Evolutionary conservation across 2,329 filamentous ascomycete species (phyloP).

Genomic region (Fusarium sp.): DNA sequence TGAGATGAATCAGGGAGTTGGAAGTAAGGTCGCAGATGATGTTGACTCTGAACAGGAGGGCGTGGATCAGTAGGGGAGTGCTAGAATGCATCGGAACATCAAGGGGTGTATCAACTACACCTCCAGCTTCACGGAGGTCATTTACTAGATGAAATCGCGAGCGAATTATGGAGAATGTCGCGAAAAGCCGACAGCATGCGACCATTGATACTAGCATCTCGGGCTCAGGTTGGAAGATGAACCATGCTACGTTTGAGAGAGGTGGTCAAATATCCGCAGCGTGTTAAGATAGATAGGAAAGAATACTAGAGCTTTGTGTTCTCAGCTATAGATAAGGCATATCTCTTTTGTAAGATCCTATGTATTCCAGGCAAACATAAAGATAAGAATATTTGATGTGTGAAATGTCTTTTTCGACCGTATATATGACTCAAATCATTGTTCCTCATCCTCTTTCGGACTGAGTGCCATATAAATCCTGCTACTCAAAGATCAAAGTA

Average conservation of each 20-base stretch:
- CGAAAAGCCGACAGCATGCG: no score
- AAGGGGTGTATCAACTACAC: background rate
- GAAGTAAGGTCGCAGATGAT: background rate
- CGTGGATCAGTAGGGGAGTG: background rate
- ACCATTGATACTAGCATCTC: background rate
- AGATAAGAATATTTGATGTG: background rate
- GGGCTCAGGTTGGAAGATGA: background rate
- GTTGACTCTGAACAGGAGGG: background rate
- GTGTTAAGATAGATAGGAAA: background rate
- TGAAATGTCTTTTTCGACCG: rapidly evolving
- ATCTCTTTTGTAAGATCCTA: background rate
- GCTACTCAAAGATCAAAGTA: background rate
- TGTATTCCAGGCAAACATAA: rapidly evolving
- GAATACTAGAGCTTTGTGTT: background rate
- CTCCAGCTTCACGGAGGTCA: background rate
- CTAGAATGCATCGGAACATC: rapidly evolving
- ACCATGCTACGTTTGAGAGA: background rate
- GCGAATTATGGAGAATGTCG: background rate
- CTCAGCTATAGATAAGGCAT: background rate
- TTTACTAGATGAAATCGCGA: background rate
- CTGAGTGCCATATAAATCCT: rapidly evolving
- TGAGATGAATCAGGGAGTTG: background rate
- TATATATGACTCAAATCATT: rapidly evolving
- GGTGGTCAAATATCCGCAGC: rapidly evolving
- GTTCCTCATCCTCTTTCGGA: rapidly evolving